Base-by-base conservation (phyloP, 179 eudicot genomes). In the Silene vulgaris region DNA sequence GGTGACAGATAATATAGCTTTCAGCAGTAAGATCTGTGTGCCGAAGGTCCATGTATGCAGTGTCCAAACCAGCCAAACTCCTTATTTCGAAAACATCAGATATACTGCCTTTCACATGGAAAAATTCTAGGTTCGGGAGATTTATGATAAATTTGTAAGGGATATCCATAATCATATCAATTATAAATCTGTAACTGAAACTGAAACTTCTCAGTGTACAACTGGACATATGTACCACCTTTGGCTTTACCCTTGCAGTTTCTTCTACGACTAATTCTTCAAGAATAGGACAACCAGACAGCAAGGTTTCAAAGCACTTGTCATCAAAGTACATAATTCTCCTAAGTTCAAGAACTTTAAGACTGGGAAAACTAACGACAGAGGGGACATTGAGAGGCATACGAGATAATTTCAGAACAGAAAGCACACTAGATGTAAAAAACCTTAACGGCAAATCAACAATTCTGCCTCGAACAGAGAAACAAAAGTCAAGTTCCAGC, bases 251-350 rank as follows among this genome's bases (percentile, higher is more conserved):
- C 71, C 80, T 77, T 23, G 73, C 50, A 28, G 63, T 74, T 69
- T 81, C 84, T 77, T 80, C 83, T 50, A 80, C 73, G 60, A 80
- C 62, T 19, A 80, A 45, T 30, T 80, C 80, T 63, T 81, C 80
- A 28, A 81, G 84, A 77, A 63, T 77, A 26, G 28, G 72, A 74
- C 80, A 77, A 32, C 80, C 80, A 48, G 68, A 52, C 63, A 81
- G 71, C 75, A 81, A 81, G 30, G 52, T 81, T 26, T 81, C 68
- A 62, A 32, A 50, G 74, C 75, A n/a, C 14, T 77, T 35, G 59
- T 77, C 77, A 69, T 77, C 74, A 61, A 68, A 50, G 62, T 69
- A 69, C 45, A 57, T 8, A 29, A 81, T 67, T 29, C 73, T 69
- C 75, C 74, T 74, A 71, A 81, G 74, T 74, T 77, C 84, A 16